A percentile compares a stretch with the other conserved stretches of the same genome.
Evolutionary conservation across 805 yeast species (phyloP).

Genomic region (Candida khao-thaluensis): DNA sequence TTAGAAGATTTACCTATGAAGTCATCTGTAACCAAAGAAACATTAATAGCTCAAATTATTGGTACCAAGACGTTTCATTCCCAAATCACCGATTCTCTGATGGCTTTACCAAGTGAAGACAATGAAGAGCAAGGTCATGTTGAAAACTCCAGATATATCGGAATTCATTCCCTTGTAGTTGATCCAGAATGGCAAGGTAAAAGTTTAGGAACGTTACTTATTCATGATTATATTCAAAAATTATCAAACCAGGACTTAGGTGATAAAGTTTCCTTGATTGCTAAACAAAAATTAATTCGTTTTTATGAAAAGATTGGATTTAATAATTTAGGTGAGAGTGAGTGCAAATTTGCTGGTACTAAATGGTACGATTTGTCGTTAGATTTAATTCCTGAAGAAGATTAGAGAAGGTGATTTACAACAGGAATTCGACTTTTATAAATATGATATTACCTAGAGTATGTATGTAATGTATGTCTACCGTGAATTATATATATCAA

Average conservation of each 20-base stretch:
- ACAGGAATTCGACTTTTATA: no score
- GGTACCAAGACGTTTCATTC: slow-evolving; percentile 66
- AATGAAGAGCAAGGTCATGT: slow-evolving; percentile 56
- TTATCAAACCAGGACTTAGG: slow-evolving; percentile 85
- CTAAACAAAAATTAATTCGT: slow-evolving; percentile 64
- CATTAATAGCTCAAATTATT: slow-evolving; percentile 74
- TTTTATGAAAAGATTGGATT: slow-evolving; percentile 86
- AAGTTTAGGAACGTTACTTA: slow-evolving; percentile 76
- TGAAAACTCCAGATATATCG: slow-evolving; percentile 72
- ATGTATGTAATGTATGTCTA: slow-evolving; percentile 4
- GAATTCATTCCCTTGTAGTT: slow-evolving; percentile 79
- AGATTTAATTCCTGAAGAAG: slow-evolving; percentile 45
- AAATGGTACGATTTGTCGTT: slow-evolving; percentile 61
- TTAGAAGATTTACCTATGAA: slow-evolving; percentile 43
- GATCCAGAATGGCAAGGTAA: slow-evolving; percentile 76
- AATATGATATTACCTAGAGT: neutral
- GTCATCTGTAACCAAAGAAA: slow-evolving; percentile 56
- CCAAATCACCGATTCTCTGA: slow-evolving; percentile 54
- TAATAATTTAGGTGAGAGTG: slow-evolving; percentile 62
- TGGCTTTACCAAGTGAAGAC: slow-evolving; percentile 53
- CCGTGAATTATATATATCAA: no score
- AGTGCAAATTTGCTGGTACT: slow-evolving; percentile 55
- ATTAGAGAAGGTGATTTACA: no score
- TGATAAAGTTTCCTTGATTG: slow-evolving; percentile 69
- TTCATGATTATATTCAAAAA: slow-evolving; percentile 90